These are phyloP conservation scores for Fomitopsis schrenkii DNA, from an alignment of 1,284 basidiomycete genomes.

Conservation along the genomic window DNA sequence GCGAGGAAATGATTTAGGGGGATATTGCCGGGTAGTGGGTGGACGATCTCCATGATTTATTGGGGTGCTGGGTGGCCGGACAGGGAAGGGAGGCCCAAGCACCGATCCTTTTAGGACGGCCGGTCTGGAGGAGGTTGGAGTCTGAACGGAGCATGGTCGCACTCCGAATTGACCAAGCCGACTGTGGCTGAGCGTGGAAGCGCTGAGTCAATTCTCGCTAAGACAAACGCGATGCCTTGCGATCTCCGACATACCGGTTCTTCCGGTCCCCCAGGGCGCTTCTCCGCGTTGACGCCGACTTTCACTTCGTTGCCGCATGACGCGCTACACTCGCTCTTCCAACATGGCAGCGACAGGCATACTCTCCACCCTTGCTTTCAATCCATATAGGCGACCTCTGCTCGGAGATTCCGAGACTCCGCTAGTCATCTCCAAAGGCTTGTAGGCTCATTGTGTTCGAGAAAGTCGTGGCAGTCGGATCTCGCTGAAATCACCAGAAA, in stretches of 20 bases:
- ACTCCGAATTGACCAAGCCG: neutral
- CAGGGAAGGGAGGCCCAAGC: neutral
- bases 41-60: constrained; percentile 2
- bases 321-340: too few relatives aligned
- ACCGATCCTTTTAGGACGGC: neutral
- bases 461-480: neutral
- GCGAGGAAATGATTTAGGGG: constrained; percentile 62
- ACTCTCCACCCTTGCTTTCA: too few relatives aligned
- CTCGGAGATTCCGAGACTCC: too few relatives aligned
- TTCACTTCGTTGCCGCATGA: too few relatives aligned
- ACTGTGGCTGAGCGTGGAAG: neutral
- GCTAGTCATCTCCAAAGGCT: too few relatives aligned
- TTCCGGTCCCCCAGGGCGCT: too few relatives aligned
- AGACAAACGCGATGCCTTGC: neutral
- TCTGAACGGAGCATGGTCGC: neutral
- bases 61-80: neutral
- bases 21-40: neutral
- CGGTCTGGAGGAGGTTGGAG: neutral
- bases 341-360: too few relatives aligned
- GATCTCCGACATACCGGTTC: neutral
- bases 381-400: too few relatives aligned
- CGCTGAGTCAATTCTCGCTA: constrained; percentile 1
- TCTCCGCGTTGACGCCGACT: too few relatives aligned
- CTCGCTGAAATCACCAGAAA: neutral
- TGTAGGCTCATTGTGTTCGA: too few relatives aligned